phyloP scores from a whole-genome alignment of 768 basidiomycete genomes.

The Amanita molliuscula region DNA sequence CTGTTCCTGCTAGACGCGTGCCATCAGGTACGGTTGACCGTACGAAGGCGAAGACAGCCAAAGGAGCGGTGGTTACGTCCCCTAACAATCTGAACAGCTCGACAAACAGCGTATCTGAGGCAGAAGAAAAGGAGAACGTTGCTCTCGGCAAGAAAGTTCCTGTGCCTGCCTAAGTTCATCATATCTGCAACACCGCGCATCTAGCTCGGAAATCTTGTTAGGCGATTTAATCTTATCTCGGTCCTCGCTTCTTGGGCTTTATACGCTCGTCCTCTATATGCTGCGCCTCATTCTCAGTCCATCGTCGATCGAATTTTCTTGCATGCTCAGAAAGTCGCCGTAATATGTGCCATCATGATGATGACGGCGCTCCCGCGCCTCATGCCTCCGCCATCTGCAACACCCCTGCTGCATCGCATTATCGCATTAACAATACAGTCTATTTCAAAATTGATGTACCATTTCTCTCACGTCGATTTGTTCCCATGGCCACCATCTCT shows the following conservation, averaged over 20 bases:
- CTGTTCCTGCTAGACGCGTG: constrained; percentile 23
- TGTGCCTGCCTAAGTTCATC: constrained; percentile 18
- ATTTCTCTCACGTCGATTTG: constrained; percentile 10
- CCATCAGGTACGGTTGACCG: constrained; percentile 16
- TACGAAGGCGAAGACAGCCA: constrained; percentile 21
- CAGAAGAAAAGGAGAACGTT: constrained; percentile 54
- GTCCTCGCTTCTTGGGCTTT: not conserved
- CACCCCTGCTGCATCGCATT: not conserved
- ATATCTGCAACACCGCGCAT: constrained; percentile 1
- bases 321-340: too few species aligned
- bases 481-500: constrained; percentile 13
- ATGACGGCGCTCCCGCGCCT: not conserved
- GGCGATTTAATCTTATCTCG: not conserved
- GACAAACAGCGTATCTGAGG: constrained; percentile 26
- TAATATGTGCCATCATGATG: not conserved
- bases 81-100: constrained; percentile 13
- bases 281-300: not conserved
- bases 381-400: not conserved
- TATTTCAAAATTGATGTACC: constrained; percentile 1
- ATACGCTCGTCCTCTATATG: not conserved
- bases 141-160: constrained; percentile 25
- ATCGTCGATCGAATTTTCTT: not conserved
- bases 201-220: not conserved
- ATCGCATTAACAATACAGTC: not conserved
- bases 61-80: constrained; percentile 17